Conservation (phyloP, 139 green algal species). For the Parachlorella kessleri region DNA sequence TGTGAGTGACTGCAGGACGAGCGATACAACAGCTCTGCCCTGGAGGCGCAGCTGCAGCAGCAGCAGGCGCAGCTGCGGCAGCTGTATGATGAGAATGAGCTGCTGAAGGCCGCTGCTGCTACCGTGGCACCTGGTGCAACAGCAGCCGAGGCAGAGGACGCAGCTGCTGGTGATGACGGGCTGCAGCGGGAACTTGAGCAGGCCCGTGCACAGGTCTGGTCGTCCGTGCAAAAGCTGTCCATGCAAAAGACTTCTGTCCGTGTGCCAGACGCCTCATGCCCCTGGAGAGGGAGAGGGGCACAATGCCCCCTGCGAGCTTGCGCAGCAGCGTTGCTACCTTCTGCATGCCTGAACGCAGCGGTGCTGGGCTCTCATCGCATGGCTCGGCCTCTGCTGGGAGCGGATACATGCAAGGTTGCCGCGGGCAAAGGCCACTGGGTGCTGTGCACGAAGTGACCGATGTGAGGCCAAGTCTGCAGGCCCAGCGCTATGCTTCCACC, state of each 20-base stretch:
- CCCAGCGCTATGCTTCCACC: background rate
- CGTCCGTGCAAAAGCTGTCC: background rate
- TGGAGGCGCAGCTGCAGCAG: slow-evolving; percentile 12
- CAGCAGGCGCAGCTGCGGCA: slow-evolving; percentile 1
- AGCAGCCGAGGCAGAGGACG: background rate
- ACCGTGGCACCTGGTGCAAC: too few species aligned
- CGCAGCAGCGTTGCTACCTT: too few species aligned
- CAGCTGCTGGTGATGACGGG: background rate
- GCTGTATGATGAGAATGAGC: background rate
- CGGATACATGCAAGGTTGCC: background rate
- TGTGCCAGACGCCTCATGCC: too few species aligned
- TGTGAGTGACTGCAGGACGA: slow-evolving; percentile 25
- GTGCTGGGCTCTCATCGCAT: background rate
- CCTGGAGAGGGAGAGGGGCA: too few species aligned
- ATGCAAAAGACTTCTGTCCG: too few species aligned
- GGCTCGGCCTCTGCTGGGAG: too few species aligned
- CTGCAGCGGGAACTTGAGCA: background rate
- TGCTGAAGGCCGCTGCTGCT: background rate
- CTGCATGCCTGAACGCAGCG: background rate
- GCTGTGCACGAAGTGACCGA: too few species aligned
- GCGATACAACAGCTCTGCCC: slow-evolving; percentile 18
- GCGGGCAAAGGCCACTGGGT: background rate
- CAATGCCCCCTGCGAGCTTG: too few species aligned
- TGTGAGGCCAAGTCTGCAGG: background rate
- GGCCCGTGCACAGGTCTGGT: background rate